Evolutionary conservation across 805 yeast species (phyloP), one percentile per base, ranked within the genome.

Genomic region (Candida tammaniensis): DNA sequence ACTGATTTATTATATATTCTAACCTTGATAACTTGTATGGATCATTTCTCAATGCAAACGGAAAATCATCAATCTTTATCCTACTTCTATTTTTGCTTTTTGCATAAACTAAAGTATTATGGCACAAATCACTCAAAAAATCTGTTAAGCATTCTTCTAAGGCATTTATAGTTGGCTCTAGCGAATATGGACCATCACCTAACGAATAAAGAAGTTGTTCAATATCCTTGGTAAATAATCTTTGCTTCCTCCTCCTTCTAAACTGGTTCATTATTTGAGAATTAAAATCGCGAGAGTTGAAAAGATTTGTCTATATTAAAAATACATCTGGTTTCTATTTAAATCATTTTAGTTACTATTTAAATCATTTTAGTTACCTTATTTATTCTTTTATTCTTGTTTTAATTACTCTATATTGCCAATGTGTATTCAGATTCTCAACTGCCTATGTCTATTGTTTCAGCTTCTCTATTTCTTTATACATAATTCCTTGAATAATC

Each of bases 41-140:
- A 32, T 67, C 73, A 38, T 66, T 57, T 10, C 66, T 49, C 24
- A 67, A 48, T 7, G 62, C 63, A 47, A 64, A 61, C 16, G 65
- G 68, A 35, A 67, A 52, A 45, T 67, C 73, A 37, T 66, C 68
- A 38, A 65, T 53, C 40, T 66, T 67, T 17, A 67, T 56, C 35
- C 72, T 41, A 17, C 57, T 43, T 24, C 72, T 47, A 17, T 68
- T 66, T 30, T 65, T 70, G 7, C 64, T 49, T 28, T 54, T 46
- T 7, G 73, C 67, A 38, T 48, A 64, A 23, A 42, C 46, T 21
- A 56, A 49, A 7, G 59, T 44, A 24, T 61, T 59, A 19, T 54
- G 59, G 16, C 61, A 60, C 10, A 63, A 40, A 34, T 65, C 69
- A 8, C 55, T 46, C 15, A 67, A 47, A 33, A 52, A 67, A 37